phyloP scores from a whole-genome alignment of 2,329 filamentous ascomycete genomes.

The Cryphonectria parasitica region DNA sequence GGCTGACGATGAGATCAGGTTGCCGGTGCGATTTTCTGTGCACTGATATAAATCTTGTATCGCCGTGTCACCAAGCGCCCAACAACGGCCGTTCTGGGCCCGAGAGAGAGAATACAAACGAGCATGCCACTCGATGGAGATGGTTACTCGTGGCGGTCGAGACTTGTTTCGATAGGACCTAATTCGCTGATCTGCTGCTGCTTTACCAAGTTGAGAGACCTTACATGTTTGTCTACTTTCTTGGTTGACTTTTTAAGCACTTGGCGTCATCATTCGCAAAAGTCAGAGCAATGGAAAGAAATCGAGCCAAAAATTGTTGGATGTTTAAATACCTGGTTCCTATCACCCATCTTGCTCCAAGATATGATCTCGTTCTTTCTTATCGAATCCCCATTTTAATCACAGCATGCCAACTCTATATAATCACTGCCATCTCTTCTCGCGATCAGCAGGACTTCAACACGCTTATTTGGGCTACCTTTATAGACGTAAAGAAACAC shows the following conservation, averaged over 20 bases:
- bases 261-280: neutral
- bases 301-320: neutral
- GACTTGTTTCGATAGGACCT: neutral
- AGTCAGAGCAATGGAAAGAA: neutral
- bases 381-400: neutral
- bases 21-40: neutral
- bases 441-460: too few species aligned
- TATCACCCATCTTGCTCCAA: neutral
- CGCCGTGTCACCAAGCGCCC: neutral
- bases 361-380: neutral
- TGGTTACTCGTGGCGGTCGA: neutral
- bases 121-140: neutral
- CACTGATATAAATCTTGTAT: neutral
- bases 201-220: neutral
- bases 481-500: too few species aligned
- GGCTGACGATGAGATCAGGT: neutral
- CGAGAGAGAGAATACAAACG: neutral
- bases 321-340: neutral
- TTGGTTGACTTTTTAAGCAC: neutral
- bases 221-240: neutral
- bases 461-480: too few species aligned
- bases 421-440: too few species aligned
- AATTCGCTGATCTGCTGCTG: neutral
- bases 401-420: too few species aligned
- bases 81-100: neutral